Percentiles rank a stretch among this genome's conserved stretches.
Conservation (phyloP, 2,329 filamentous ascomycete genomes). For the Fusarium circinatum region DNA sequence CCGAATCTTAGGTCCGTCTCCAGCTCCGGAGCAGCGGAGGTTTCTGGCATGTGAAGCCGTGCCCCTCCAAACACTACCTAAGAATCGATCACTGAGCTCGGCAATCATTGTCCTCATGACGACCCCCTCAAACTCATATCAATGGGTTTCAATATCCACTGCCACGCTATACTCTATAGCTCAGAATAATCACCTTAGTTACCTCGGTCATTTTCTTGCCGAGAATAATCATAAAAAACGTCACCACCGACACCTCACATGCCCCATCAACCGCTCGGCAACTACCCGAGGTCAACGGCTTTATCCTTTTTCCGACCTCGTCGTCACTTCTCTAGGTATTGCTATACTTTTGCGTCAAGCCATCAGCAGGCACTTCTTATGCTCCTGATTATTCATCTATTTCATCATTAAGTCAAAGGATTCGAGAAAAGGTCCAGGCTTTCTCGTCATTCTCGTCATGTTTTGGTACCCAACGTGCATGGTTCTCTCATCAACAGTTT, state of each 20-base stretch:
- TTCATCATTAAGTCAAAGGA: not conserved
- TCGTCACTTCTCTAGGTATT: not conserved
- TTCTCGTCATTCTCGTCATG: not conserved
- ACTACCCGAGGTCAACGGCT: slow-evolving; percentile 30
- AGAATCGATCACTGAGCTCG: not conserved
- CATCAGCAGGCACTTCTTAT: not conserved
- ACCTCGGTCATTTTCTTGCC: slow-evolving; percentile 36
- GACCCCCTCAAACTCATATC: not conserved
- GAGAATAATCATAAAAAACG: slow-evolving; percentile 2
- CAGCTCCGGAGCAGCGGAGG: slow-evolving; percentile 46
- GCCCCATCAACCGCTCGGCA: slow-evolving; percentile 19
- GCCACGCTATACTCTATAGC: not conserved
- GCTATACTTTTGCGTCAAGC: not conserved
- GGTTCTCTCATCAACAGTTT: not conserved
- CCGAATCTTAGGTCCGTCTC: slow-evolving; percentile 35
- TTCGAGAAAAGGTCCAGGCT: not conserved
- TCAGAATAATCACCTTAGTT: slow-evolving; percentile 12
- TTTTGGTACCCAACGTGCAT: not conserved
- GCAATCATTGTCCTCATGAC: slow-evolving; percentile 17
- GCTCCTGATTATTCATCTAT: not conserved
- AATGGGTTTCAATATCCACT: slow-evolving; percentile 21
- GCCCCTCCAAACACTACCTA: not conserved
- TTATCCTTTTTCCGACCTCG: not conserved
- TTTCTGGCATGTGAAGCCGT: slow-evolving; percentile 46
- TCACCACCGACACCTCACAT: slow-evolving; percentile 22